Evolutionary conservation across 139 green algal genomes (phyloP).

Genomic region (Yamagishiella unicocca): DNA sequence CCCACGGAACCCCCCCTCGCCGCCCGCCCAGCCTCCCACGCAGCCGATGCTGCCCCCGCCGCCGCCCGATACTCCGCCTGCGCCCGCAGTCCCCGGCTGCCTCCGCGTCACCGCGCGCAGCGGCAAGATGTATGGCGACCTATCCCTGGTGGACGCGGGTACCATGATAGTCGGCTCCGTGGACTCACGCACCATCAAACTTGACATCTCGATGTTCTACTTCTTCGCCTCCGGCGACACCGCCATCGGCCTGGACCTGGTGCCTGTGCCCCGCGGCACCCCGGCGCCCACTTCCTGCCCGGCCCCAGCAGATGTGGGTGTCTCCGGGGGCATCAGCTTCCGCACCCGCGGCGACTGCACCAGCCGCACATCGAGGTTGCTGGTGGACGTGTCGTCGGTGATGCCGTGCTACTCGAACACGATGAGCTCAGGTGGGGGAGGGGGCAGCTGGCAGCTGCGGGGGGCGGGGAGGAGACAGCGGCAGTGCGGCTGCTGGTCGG

Average conservation of each 20-base stretch:
- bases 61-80: neutral
- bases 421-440: neutral
- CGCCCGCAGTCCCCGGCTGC: conserved; percentile 1
- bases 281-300: neutral
- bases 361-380: neutral
- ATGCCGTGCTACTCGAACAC: neutral
- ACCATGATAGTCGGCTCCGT: neutral
- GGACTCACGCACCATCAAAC: neutral
- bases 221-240: neutral
- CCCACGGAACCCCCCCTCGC: neutral
- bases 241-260: conserved; percentile 2
- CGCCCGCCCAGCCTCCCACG: neutral
- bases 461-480: no score
- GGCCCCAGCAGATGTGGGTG: neutral
- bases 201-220: neutral
- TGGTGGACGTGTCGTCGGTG: conserved; percentile 6
- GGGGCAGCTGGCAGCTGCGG: no score
- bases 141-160: neutral
- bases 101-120: conserved; percentile 10
- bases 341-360: neutral
- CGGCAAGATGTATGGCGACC: conserved; percentile 12
- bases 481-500: no score
- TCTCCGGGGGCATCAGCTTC: neutral
- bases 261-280: neutral
- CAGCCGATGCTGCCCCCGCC: neutral